A percentile compares a stretch with the other conserved stretches of the same genome.
These are phyloP conservation scores for Pythium diclinum DNA, from an alignment of 352 stramenopile genomes.

Conservation along the genomic window DNA sequence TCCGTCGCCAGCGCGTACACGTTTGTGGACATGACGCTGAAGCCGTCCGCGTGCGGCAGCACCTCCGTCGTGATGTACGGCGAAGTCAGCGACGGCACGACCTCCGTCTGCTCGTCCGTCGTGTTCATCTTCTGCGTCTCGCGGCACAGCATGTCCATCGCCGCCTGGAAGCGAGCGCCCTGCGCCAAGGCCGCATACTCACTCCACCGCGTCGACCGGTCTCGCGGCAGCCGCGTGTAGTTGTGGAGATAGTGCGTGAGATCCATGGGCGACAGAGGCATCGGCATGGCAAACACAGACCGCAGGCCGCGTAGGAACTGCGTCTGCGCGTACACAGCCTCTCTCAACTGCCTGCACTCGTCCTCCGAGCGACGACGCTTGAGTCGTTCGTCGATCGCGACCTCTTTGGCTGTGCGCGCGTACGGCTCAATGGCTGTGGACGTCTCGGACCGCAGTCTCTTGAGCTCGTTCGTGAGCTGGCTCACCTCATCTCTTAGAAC, in stretches of 20 bases:
- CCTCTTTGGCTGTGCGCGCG: neutral
- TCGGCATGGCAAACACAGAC: neutral
- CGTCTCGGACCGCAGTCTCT: too few relatives aligned
- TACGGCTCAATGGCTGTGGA: neutral
- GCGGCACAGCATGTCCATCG: conserved; percentile 17
- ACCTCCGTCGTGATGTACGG: conserved; percentile 1
- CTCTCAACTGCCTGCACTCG: neutral
- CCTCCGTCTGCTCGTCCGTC: neutral
- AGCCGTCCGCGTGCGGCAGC: conserved; percentile 4
- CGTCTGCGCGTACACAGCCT: neutral
- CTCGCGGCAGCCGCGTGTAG: conserved; percentile 13
- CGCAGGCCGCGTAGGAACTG: conserved; percentile 1
- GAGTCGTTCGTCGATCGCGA: neutral
- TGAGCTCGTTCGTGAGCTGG: too few relatives aligned
- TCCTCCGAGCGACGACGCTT: conserved; percentile 10
- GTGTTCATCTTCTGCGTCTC: conserved; percentile 2
- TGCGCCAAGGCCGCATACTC: conserved; percentile 14
- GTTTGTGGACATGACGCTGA: conserved; percentile 29
- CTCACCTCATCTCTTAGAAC: too few relatives aligned
- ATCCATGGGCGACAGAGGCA: neutral
- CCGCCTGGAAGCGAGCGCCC: conserved; percentile 4
- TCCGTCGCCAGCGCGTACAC: conserved; percentile 35
- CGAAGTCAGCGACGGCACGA: neutral
- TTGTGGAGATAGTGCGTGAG: conserved; percentile 12
- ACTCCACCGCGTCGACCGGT: neutral